Base-by-base conservation (phyloP, 495 filamentous ascomycete genomes). In the Penicillium tannophilum region DNA sequence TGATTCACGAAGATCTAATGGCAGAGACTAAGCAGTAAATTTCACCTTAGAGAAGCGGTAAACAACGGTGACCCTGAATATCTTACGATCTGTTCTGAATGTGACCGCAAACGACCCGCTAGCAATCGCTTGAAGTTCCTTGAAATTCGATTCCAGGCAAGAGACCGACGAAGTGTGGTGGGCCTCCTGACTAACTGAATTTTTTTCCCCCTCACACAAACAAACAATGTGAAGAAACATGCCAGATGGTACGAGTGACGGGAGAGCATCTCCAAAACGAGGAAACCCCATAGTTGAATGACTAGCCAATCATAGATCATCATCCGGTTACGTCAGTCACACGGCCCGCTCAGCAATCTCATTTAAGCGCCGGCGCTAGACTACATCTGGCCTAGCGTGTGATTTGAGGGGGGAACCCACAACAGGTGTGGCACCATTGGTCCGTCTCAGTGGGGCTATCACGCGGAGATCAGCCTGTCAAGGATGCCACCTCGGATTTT, bases 341-440 rank as follows among this genome's bases (percentile, higher is more conserved):
- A 49, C 47, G 47, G 26, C 47, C 47, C 47, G 47, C 36, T 41
- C 36, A 41, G 2, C 36, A 41, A 41, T 41, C 36, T 41, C 36
- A 24, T 19, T 59, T 59, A 59, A 63, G 56, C 61, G 56, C 56
- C 56, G 61, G 61, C 56, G 56, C 56, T 59, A 59, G 36, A 7
- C 36, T 48, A 26, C 14, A 20, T 46, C 4, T 4, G 26, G 17
- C 24, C 52, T 26, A 50, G 47, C 20, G 47, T 30, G 16, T 50
- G 24, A 16, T 50, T 3, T 12, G 9, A 12, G 4, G 24, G 47
- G 11, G 20, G n/a, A 49, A 47, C 53, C 11, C 26, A 24, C 42
- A 45, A 35, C 30, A 8, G 1, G 20, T 33, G 23, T 6, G 47
- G 14, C 28, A 31, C 17, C 6, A 35, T 50, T 50, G 53, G 41